phyloP scores from a whole-genome alignment of 75 land plant genomes.

The Picea glauca region DNA sequence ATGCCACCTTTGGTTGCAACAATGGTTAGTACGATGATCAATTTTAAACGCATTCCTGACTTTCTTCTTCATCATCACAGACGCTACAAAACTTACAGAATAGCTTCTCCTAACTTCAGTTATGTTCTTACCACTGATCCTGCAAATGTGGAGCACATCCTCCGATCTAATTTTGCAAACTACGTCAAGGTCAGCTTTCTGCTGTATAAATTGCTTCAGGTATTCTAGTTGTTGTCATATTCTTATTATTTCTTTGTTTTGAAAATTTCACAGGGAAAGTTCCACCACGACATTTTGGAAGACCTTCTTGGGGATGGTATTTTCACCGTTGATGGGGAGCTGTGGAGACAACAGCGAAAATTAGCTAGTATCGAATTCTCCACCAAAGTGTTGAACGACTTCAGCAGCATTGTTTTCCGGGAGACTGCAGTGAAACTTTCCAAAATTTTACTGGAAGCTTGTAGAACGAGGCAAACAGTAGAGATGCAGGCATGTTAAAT shows the following conservation, averaged over 20 bases:
- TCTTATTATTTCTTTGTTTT: no score
- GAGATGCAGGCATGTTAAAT: conserved; percentile 45
- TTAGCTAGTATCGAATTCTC: conserved; percentile 50
- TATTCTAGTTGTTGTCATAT: no score
- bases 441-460: conserved; percentile 13
- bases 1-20: no score
- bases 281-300: no score
- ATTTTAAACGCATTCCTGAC: no score
- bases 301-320: conserved; percentile 17
- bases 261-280: no score
- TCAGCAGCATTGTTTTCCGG: conserved; percentile 37
- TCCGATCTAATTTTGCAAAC: no score
- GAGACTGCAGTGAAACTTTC: conserved; percentile 29
- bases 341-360: conserved; percentile 46
- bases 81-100: no score
- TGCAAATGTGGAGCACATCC: conserved; percentile 12
- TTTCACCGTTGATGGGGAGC: conserved; percentile 48
- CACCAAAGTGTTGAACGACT: conserved; percentile 33
- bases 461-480: conserved; percentile 6
- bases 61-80: no score
- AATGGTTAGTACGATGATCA: no score
- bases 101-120: neutral
- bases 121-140: neutral
- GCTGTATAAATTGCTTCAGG: no score
- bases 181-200: no score